Evolutionary conservation across 2,329 filamentous ascomycete genomes (phyloP), one percentile per base, ranked within the genome.

Genomic region (Penicillium aurantiogriseum): DNA sequence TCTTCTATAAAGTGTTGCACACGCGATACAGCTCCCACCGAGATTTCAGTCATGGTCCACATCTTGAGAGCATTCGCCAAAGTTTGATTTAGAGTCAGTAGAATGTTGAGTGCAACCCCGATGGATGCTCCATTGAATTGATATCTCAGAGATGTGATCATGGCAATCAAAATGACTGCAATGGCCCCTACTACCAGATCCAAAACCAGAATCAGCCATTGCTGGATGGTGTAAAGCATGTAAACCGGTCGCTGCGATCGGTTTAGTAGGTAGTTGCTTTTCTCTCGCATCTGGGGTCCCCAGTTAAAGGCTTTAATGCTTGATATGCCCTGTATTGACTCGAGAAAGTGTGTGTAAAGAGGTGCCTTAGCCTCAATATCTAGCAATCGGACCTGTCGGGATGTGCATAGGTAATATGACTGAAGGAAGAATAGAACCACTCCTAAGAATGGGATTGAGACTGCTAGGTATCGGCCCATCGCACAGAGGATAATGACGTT

Each of bases 41-140:
- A 48, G 15, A 13, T 48, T 38, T 48, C 46, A 48, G 46, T 48
- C 46, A 48, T 48, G 19, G 46, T 48, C 46, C 46, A 48, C 46
- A 36, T 48, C 11, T 48, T 48, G 13, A 48, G 27, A 11, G 46
- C 46, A 36, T 48, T 48, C 13, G 46, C 31, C 13, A 48, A 38
- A 4, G 46, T 48, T 25, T 48, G 46, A 48, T 49, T 49, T 15
- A 49, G 46, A 17, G 33, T 49, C 46, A 49, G 21, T 25, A 49
- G 1, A 39, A 49, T 23, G 19, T 49, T 49, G 5, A 49, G 46
- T n/a, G 46, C 46, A 49, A 49, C 46, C 2, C 46, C 46, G 38
- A 49, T 49, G 23, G 46, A 49, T 39, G 46, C 46, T n/a, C 7
- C 46, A 39, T 19, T 49, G 15, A 49, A 49, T 35, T 6, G 21